phyloP scores from a whole-genome alignment of 2,329 filamentous ascomycete species.

The Rutstroemia sp. region DNA sequence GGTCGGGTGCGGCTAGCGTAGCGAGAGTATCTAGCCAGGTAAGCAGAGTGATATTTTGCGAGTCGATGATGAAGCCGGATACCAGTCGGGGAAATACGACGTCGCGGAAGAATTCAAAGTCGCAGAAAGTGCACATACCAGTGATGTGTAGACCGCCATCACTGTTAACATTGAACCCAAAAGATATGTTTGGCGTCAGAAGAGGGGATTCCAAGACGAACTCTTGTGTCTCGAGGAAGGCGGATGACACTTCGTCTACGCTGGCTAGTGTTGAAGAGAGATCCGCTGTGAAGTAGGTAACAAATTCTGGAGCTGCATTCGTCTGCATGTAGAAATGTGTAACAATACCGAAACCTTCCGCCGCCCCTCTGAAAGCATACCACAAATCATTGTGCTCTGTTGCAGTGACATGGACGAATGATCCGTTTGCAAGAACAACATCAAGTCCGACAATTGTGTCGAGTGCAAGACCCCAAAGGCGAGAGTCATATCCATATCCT shows the following conservation, averaged over 20 bases:
- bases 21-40: conserved; percentile 31
- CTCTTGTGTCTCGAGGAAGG: conserved; percentile 35
- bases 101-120: conserved; percentile 30
- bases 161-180: conserved; percentile 36
- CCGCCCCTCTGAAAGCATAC: conserved; percentile 29
- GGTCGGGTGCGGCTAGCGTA: conserved; percentile 4
- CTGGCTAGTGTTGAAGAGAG: conserved; percentile 16
- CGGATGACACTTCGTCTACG: conserved; percentile 14
- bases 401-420: conserved; percentile 19
- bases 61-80: conserved; percentile 28
- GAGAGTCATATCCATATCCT: conserved; percentile 5
- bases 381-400: conserved; percentile 24
- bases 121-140: conserved; percentile 35
- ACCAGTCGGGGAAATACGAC: conserved; percentile 34
- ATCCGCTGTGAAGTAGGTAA: conserved; percentile 20
- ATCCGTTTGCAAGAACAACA: conserved; percentile 36
- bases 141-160: conserved; percentile 29
- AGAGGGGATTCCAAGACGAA: conserved; percentile 34
- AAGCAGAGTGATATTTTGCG: conserved; percentile 19
- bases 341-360: conserved; percentile 30
- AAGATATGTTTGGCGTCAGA: conserved; percentile 34
- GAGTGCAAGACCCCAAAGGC: conserved; percentile 1
- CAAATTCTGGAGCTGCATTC: conserved; percentile 27
- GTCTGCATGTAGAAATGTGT: conserved; percentile 29
- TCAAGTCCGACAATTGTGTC: conserved; percentile 27